Evolutionary conservation across 2,329 filamentous ascomycete species (phyloP).

Genomic region (Paraconiothyrium sp.): DNA sequence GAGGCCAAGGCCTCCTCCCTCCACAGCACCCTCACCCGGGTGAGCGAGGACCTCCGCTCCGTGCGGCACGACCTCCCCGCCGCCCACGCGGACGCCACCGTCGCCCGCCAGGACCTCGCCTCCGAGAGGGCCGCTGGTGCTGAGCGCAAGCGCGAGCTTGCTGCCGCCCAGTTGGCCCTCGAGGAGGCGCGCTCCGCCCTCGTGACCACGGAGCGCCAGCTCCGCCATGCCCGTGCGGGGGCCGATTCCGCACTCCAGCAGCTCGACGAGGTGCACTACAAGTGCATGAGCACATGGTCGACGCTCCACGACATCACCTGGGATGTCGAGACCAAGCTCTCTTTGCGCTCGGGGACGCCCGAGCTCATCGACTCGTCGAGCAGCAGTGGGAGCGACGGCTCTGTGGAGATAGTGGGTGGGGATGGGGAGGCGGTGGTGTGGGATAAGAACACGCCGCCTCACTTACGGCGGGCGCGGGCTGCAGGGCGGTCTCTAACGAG

Average conservation of each 20-base stretch:
- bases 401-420: neutral
- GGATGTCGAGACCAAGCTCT: slow-evolving; percentile 1
- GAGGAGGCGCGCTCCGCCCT: neutral
- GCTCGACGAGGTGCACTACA: neutral
- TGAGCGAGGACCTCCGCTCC: neutral
- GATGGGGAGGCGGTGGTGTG: neutral
- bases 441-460: slow-evolving; percentile 3
- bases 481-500: neutral
- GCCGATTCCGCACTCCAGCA: neutral
- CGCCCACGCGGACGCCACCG: neutral
- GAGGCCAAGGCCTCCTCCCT: neutral
- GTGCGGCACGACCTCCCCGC: neutral
- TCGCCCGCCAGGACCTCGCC: neutral
- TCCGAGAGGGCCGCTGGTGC: neutral
- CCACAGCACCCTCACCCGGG: neutral
- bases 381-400: neutral
- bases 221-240: neutral
- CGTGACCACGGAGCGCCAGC: neutral
- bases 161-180: neutral
- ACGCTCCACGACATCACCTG: neutral
- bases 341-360: neutral
- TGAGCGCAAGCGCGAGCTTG: slow-evolving; percentile 1
- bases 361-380: neutral
- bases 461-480: neutral
- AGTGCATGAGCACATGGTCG: slow-evolving; percentile 1